Evolutionary conservation across 2,329 filamentous ascomycete species (phyloP).

Genomic region (Geosmithia putterillii): DNA sequence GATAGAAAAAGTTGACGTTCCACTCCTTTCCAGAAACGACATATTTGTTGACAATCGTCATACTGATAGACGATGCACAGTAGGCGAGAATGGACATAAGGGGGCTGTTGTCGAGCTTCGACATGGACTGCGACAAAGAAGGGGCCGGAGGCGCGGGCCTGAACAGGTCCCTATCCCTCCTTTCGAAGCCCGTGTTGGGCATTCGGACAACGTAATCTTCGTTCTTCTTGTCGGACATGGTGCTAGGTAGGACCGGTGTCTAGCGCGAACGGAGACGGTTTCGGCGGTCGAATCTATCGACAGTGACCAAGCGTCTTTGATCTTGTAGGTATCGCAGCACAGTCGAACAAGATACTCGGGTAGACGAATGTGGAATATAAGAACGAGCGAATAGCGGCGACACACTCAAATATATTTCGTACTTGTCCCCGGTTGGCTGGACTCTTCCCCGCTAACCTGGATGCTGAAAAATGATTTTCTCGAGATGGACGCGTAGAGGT

Average conservation of each 20-base stretch:
- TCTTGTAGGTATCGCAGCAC: neutral
- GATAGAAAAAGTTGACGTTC: conserved; percentile 94
- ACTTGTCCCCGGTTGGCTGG: neutral
- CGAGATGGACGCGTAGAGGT: neutral
- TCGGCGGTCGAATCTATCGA: neutral
- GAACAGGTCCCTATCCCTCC: conserved; percentile 40
- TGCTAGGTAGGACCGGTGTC: conserved; percentile 7
- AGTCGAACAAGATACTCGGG: neutral
- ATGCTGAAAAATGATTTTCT: neutral
- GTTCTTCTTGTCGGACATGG: conserved; percentile 83
- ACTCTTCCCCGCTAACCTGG: neutral
- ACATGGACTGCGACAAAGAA: conserved; percentile 17
- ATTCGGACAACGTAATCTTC: conserved; percentile 65
- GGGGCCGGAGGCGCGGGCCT: neutral
- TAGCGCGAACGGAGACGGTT: neutral
- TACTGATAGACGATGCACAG: conserved; percentile 92
- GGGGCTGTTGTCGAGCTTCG: conserved; percentile 60
- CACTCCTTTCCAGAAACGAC: conserved; percentile 83
- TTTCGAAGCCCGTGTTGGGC: conserved; percentile 42
- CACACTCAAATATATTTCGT: neutral
- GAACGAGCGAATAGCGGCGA: neutral
- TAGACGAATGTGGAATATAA: neutral
- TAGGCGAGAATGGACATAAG: conserved; percentile 75
- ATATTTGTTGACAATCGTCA: conserved; percentile 99
- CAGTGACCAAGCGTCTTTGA: neutral